Evolutionary conservation across 2,329 filamentous ascomycete genomes (phyloP), one percentile per base, ranked within the genome.

Genomic region (Fusarium gaditjirri): DNA sequence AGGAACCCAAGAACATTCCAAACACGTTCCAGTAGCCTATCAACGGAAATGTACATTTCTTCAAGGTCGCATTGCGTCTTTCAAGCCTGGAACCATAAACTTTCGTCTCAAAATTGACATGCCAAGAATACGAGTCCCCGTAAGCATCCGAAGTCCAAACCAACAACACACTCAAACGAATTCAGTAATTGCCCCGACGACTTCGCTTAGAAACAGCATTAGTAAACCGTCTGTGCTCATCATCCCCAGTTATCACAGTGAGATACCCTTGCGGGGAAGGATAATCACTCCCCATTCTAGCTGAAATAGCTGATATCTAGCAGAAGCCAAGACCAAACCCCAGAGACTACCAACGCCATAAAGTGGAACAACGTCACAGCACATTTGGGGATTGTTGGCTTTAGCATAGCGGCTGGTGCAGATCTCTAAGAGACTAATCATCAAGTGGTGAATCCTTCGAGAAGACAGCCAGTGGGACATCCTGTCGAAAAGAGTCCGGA

Each of bases 361-460:
- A 16, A 35, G 64, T 68, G 65, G 65, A 17, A 68, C 65, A 68
- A 41, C 33, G 65, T 68, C 43, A 63, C 65, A 52, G 16, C 25
- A 49, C 56, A 68, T 68, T 62, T 68, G 46, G 56, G 35, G 25
- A 25, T 25, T 25, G 25, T 25, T 25, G 25, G 25, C 25, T 25
- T 25, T 25, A 25, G 5, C 4, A 25, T 25, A 25, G 25, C 25
- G 25, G 65, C n/a, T 60, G 36, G 46, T 38, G 64, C 53, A 66
- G 44, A 53, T 67, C 53, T 21, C 21, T 23, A 27, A 53, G 46
- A 67, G 39, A 38, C 39, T 41, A 63, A 47, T 43, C 38, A 63
- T 31, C 16, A 33, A n/a, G 49, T 35, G 64, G 64, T 68, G 56
- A 63, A 68, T 38, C 29, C 47, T 59, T 55, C 42, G 21, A 47